Base-by-base conservation (phyloP, 805 yeast species). In the Candida vartiovaarae region DNA sequence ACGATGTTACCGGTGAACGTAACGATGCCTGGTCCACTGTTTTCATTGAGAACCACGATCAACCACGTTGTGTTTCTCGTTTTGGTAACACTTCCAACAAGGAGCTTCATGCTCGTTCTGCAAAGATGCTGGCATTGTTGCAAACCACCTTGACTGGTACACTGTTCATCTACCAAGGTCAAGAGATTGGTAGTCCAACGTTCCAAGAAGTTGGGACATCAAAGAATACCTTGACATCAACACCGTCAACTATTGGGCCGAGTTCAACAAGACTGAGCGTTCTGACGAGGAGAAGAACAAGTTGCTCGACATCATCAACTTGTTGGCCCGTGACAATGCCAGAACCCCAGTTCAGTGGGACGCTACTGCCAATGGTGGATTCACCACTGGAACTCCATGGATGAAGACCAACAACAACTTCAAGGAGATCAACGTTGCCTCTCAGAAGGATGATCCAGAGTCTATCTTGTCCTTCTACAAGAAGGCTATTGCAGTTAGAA, bases 291-390 rank as follows among this genome's bases (percentile, higher is more conserved):
- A 58, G 38, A 48, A 55, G 43, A 56, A 56, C 34, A 50, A 54
- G 28, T 58, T 66, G 41, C 45, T 66, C 59, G 65, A 65, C 40
- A 57, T 50, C 32, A 56, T 72, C 45, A 60, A 63, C 43, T 49
- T 69, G 43, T 37, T 68, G 23, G 72, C 78, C 10, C 65, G 82
- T 54, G 82, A 76, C 53, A 66, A 76, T 52, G 71, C 76, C 8
- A 68, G 82, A 58, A 67, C 78, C 23, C 82, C 82, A 20, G 72
- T 76, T 48, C 81, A 75, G 50, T 76, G 82, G 82, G 68, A 67
- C 47, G 57, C 55, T 42, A 50, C 67, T 1, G 62, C 51, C 11
- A 47, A 71, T 47, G 78, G 66, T 33, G 81, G 81, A 0, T 76
- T 76, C 59, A 62, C 77, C 25, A 59, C 66, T 5, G 61, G 69